Conservation (phyloP, 2,329 filamentous ascomycete genomes). For the Coniochaeta hoffmannii region DNA sequence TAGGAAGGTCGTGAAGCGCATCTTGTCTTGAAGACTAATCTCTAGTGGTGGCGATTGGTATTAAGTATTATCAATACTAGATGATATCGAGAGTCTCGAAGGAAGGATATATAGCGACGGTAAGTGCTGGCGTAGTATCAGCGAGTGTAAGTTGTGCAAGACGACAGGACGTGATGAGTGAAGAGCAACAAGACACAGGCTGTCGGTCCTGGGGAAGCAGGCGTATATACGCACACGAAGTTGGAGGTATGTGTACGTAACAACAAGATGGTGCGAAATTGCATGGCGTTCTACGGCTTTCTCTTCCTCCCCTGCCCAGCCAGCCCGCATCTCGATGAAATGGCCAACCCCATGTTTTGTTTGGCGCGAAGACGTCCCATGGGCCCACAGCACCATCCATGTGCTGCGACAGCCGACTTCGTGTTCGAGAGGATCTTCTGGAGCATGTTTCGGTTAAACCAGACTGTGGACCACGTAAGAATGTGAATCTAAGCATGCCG, state of each 20-base stretch:
- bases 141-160: not conserved
- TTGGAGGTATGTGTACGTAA: not conserved
- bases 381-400: not conserved
- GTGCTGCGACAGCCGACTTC: not conserved
- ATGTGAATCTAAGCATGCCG: too few species aligned
- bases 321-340: not conserved
- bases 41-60: too few species aligned
- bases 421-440: not conserved
- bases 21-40: too few species aligned
- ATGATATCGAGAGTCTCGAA: constrained; percentile 1
- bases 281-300: not conserved
- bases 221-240: not conserved
- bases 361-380: not conserved
- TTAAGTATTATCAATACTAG: constrained; percentile 11
- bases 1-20: constrained; percentile 49
- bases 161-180: too few species aligned
- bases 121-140: not conserved
- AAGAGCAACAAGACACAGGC: not conserved
- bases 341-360: not conserved
- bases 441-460: too few species aligned
- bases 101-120: constrained; percentile 3
- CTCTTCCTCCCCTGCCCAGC: not conserved
- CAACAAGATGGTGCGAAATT: not conserved
- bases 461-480: too few species aligned
- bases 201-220: not conserved